Evolutionary conservation across 2,329 filamentous ascomycete species (phyloP).

Genomic region (Ceratocystis cacaofunesta): DNA sequence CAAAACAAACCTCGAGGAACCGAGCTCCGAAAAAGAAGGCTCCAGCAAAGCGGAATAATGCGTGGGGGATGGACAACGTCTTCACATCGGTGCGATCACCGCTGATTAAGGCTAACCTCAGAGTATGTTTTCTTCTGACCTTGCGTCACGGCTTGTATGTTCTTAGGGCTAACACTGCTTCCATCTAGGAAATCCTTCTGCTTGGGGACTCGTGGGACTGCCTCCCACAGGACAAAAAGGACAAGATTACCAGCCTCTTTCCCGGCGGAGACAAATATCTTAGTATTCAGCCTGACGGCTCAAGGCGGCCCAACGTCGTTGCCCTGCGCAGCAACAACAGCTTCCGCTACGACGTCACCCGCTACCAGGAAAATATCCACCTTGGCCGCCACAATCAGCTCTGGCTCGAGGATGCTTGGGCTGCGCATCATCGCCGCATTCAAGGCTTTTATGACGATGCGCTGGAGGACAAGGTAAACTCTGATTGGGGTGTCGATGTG

Average conservation of each 20-base stretch:
- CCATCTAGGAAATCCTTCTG: constrained; percentile 10
- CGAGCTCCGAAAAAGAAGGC: background rate
- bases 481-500: constrained; percentile 29
- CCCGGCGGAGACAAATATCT: constrained; percentile 23
- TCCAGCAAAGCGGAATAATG: constrained; percentile 1
- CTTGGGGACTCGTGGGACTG: constrained; percentile 10
- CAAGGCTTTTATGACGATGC: constrained; percentile 37
- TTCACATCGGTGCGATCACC: constrained; percentile 11
- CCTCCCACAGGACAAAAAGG: background rate
- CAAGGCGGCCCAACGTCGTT: constrained; percentile 29
- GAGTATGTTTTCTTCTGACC: constrained; percentile 4
- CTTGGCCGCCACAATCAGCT: constrained; percentile 36
- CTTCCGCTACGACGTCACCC: constrained; percentile 33
- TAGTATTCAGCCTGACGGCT: constrained; percentile 24
- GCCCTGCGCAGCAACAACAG: constrained; percentile 33
- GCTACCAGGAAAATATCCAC: constrained; percentile 32
- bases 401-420: constrained; percentile 39
- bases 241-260: constrained; percentile 6
- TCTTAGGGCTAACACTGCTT: background rate
- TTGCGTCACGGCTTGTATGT: background rate
- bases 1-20: background rate
- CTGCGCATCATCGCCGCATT: constrained; percentile 34
- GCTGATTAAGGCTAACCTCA: constrained; percentile 10
- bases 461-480: constrained; percentile 31
- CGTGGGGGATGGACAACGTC: constrained; percentile 9